Percentiles rank a stretch among this genome's conserved stretches.
These are phyloP conservation scores for Triticum turgidum DNA, from an alignment of 176 grass and related monocot species.

Conservation along the genomic window DNA sequence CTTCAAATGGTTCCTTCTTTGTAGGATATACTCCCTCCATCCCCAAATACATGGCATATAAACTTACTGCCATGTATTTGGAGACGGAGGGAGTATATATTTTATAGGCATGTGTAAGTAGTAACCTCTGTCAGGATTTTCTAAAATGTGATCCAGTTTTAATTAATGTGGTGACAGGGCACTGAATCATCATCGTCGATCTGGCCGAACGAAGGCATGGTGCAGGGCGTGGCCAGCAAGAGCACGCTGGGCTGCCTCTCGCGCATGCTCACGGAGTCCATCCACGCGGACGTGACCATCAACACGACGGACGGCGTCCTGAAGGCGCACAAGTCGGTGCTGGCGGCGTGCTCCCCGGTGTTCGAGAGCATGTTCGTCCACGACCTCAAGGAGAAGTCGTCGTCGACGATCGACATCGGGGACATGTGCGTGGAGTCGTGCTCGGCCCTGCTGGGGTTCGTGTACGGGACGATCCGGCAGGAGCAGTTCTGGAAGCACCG, in stretches of 20 bases:
- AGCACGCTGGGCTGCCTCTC: conserved; percentile 65
- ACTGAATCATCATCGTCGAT: conserved; percentile 50
- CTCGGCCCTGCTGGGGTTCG: conserved; percentile 56
- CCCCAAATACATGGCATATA: too few relatives aligned
- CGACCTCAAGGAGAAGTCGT: conserved; percentile 70
- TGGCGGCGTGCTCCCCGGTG: conserved; percentile 62
- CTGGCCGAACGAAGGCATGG: conserved; percentile 52
- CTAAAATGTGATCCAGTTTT: background rate
- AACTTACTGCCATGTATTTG: background rate
- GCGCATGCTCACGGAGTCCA: conserved; percentile 71
- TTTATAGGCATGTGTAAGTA: background rate
- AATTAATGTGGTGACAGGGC: conserved; percentile 31
- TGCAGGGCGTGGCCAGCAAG: conserved; percentile 55
- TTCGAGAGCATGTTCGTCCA: conserved; percentile 91
- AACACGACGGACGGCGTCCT: conserved; percentile 62
- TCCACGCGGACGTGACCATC: conserved; percentile 81
- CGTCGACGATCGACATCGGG: conserved; percentile 49
- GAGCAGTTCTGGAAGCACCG: conserved; percentile 83
- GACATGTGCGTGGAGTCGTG: conserved; percentile 82
- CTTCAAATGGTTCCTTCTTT: background rate
- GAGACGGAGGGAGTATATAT: background rate
- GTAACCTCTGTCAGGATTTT: background rate
- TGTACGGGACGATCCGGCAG: conserved; percentile 69
- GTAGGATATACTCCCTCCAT: too few relatives aligned
- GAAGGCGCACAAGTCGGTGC: conserved; percentile 75